phyloP scores from a whole-genome alignment of 1,139 yeast species.

The Scheffersomyces quercinus region DNA sequence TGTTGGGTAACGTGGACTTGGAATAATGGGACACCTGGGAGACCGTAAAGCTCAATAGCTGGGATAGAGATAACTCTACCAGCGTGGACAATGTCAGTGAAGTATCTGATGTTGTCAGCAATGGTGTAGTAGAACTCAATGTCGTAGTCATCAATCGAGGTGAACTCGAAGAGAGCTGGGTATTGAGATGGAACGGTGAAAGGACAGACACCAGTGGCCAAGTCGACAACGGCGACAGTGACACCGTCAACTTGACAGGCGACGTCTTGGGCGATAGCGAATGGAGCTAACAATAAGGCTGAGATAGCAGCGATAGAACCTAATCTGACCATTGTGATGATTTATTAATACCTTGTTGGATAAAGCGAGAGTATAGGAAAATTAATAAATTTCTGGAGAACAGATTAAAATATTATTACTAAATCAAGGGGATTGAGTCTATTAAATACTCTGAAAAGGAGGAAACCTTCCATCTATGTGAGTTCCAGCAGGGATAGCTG shows the following conservation, averaged over 20 bases:
- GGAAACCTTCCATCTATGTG: too few species aligned
- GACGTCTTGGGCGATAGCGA: constrained; percentile 31
- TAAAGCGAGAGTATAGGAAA: background rate
- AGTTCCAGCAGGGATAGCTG: too few species aligned
- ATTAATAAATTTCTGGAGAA: background rate
- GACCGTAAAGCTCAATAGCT: constrained; percentile 29
- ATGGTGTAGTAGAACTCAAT: constrained; percentile 39
- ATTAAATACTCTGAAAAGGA: background rate
- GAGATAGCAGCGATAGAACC: constrained; percentile 16
- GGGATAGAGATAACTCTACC: constrained; percentile 38
- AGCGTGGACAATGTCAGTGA: constrained; percentile 37
- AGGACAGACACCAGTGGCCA: constrained; percentile 43
- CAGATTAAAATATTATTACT: background rate
- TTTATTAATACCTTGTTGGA: background rate
- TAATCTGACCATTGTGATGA: constrained; percentile 15
- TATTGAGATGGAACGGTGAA: constrained; percentile 33
- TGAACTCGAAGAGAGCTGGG: constrained; percentile 29
- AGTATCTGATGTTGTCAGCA: constrained; percentile 23
- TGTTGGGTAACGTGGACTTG: constrained; percentile 29
- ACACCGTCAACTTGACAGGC: constrained; percentile 40
- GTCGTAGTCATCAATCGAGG: constrained; percentile 32
- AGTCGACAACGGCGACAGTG: constrained; percentile 37
- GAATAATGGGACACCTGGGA: constrained; percentile 26
- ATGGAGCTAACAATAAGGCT: constrained; percentile 19
- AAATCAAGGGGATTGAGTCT: background rate